Conservation (phyloP, 495 filamentous ascomycete species). For the Tuber microsphaerosporum region DNA sequence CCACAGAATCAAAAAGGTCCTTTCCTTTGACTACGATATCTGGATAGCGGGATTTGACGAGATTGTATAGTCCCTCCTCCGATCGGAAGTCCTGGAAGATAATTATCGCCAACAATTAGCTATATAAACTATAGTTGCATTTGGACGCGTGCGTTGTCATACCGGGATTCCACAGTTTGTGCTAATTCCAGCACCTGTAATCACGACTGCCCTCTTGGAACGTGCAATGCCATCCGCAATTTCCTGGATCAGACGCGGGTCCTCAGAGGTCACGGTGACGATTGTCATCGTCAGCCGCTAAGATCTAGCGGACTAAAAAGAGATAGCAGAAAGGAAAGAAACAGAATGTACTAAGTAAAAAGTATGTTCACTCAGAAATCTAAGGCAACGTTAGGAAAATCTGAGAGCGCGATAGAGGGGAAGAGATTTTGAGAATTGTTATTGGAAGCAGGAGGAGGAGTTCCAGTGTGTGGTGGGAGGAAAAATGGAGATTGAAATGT, state of each 20-base stretch:
- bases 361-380: background rate
- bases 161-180: slow-evolving; percentile 68
- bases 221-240: slow-evolving; percentile 57
- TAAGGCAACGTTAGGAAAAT: background rate
- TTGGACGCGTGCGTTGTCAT: slow-evolving; percentile 39
- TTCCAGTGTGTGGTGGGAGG: background rate
- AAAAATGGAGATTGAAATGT: background rate
- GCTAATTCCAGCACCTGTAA: slow-evolving; percentile 65
- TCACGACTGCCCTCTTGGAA: slow-evolving; percentile 57
- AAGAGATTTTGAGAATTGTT: background rate
- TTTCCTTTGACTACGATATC: slow-evolving; percentile 52
- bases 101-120: slow-evolving; percentile 13
- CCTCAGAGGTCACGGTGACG: slow-evolving; percentile 48
- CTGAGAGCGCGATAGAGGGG: background rate
- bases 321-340: background rate
- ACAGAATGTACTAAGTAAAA: background rate
- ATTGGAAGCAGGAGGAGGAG: background rate
- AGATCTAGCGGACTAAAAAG: background rate
- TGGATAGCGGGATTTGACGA: slow-evolving; percentile 58
- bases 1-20: slow-evolving; percentile 59
- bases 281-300: slow-evolving; percentile 48
- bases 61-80: slow-evolving; percentile 60
- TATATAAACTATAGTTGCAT: slow-evolving; percentile 31
- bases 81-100: slow-evolving; percentile 60
- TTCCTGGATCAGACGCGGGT: slow-evolving; percentile 51